A percentile compares a stretch with the other conserved stretches of the same genome.
Evolutionary conservation across 2,329 filamentous ascomycete species (phyloP).

Genomic region (Aspergillus novofumigatus): DNA sequence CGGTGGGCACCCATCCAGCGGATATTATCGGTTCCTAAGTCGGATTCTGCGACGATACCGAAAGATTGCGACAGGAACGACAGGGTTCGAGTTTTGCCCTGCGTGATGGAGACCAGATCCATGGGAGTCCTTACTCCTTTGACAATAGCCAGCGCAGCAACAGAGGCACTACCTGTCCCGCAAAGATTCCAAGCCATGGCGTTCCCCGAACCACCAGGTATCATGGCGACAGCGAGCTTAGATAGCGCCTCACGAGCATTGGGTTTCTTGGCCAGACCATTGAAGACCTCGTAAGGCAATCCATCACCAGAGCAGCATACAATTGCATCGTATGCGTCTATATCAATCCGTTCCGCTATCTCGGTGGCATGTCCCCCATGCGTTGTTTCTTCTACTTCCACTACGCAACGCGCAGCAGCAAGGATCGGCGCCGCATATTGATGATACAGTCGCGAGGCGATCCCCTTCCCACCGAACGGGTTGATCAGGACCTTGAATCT

Average conservation of each 20-base stretch:
- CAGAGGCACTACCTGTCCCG: slow-evolving; percentile 69
- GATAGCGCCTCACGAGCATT: slow-evolving; percentile 72
- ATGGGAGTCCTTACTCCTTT: slow-evolving; percentile 82
- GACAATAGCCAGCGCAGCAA: slow-evolving; percentile 77
- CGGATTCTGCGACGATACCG: slow-evolving; percentile 84
- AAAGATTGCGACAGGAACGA: slow-evolving; percentile 90
- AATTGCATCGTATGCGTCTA: slow-evolving; percentile 77
- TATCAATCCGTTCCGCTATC: slow-evolving; percentile 69
- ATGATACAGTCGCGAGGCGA: slow-evolving; percentile 68
- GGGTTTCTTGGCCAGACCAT: slow-evolving; percentile 72
- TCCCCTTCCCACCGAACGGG: slow-evolving; percentile 80
- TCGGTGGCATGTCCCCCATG: slow-evolving; percentile 73
- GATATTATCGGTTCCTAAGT: slow-evolving; percentile 83
- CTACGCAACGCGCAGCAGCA: slow-evolving; percentile 69
- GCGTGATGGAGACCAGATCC: slow-evolving; percentile 83
- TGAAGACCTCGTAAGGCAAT: slow-evolving; percentile 88
- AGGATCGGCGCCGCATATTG: slow-evolving; percentile 77
- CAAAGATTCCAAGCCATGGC: slow-evolving; percentile 87
- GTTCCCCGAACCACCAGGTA: slow-evolving; percentile 92
- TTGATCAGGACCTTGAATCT: slow-evolving; percentile 87
- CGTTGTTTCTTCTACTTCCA: slow-evolving; percentile 70
- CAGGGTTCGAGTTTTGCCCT: slow-evolving; percentile 67
- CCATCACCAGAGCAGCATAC: slow-evolving; percentile 91
- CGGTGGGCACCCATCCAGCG: slow-evolving; percentile 87
- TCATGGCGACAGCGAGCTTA: slow-evolving; percentile 75